phyloP scores from a whole-genome alignment of 1,139 yeast genomes.

The Candida sp. region DNA sequence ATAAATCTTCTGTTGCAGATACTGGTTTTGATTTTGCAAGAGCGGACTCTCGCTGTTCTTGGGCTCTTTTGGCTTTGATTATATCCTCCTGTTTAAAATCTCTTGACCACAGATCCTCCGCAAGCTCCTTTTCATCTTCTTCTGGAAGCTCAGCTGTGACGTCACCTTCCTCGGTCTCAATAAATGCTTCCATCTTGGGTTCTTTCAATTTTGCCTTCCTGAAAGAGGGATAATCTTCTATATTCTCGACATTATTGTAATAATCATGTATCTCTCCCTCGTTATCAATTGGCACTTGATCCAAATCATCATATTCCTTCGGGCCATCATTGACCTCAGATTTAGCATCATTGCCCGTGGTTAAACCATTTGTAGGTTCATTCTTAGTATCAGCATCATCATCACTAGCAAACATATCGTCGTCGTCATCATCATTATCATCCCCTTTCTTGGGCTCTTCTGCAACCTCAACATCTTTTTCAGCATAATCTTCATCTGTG shows the following conservation, averaged over 20 bases:
- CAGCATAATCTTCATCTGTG: slow-evolving; percentile 15
- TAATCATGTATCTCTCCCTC: slow-evolving; percentile 10
- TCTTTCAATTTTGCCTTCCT: slow-evolving; percentile 7
- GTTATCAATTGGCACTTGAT: slow-evolving; percentile 5
- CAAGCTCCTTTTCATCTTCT: slow-evolving; percentile 24
- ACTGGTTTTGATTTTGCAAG: slow-evolving; percentile 10
- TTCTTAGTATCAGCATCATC: slow-evolving; percentile 15
- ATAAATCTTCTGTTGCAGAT: slow-evolving; percentile 15
- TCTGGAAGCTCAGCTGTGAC: slow-evolving; percentile 6
- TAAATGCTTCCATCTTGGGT: slow-evolving; percentile 56
- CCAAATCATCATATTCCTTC: slow-evolving; percentile 5
- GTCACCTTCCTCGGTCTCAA: slow-evolving; percentile 58
- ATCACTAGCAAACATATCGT: slow-evolving; percentile 40
- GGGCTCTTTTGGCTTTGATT: slow-evolving; percentile 41
- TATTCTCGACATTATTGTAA: slow-evolving; percentile 13
- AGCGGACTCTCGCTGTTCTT: slow-evolving; percentile 20
- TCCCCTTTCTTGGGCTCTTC: slow-evolving; percentile 11
- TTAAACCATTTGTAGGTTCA: too few relatives aligned
- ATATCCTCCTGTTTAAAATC: slow-evolving; percentile 47
- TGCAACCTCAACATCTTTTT: slow-evolving; percentile 4
- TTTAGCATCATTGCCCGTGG: too few relatives aligned
- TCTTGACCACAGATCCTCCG: slow-evolving; percentile 49
- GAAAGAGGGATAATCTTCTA: slow-evolving; percentile 4
- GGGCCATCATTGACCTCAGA: too few relatives aligned
- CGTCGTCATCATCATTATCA: slow-evolving; percentile 21